Evolutionary conservation across 257 asterid species (phyloP).

Genomic region (Salvia hispanica): DNA sequence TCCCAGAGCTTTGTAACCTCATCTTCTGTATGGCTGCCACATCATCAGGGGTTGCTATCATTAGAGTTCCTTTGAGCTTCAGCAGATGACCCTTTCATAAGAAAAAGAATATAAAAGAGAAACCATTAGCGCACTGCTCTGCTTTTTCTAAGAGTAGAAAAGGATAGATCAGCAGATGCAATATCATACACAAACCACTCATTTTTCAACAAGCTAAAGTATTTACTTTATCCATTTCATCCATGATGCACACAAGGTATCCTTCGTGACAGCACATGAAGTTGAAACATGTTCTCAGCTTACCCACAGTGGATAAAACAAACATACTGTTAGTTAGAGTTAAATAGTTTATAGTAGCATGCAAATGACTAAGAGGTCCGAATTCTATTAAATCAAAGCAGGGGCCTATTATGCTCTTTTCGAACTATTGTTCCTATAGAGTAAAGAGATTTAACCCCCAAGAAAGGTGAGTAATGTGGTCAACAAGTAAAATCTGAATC

Average conservation of each 20-base stretch:
- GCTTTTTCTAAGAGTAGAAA: background rate
- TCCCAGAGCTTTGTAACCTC: conserved; percentile 84
- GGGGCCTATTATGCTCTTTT: background rate
- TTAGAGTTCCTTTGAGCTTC: conserved; percentile 89
- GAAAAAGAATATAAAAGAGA: conserved; percentile 28
- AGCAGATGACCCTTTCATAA: conserved; percentile 78
- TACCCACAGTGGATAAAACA: conserved; percentile 16
- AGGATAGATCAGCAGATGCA: conserved; percentile 23
- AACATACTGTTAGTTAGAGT: conserved; percentile 8
- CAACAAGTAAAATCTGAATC: conserved; percentile 23
- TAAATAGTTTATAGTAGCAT: background rate
- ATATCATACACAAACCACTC: conserved; percentile 10
- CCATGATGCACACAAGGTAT: conserved; percentile 1
- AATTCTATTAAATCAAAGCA: conserved; percentile 15
- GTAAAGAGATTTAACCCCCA: conserved; percentile 2
- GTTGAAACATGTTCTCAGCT: background rate
- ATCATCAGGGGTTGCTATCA: conserved; percentile 94
- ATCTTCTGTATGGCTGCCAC: conserved; percentile 77
- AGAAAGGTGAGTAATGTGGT: conserved; percentile 8
- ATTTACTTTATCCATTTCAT: conserved; percentile 1
- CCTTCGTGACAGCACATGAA: conserved; percentile 5
- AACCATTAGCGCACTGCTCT: conserved; percentile 32
- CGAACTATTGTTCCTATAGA: background rate
- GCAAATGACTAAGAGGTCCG: conserved; percentile 6
- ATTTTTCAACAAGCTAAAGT: background rate